phyloP scores from a whole-genome alignment of 1,139 yeast species.

The Groenewaldozyma auringiensis region DNA sequence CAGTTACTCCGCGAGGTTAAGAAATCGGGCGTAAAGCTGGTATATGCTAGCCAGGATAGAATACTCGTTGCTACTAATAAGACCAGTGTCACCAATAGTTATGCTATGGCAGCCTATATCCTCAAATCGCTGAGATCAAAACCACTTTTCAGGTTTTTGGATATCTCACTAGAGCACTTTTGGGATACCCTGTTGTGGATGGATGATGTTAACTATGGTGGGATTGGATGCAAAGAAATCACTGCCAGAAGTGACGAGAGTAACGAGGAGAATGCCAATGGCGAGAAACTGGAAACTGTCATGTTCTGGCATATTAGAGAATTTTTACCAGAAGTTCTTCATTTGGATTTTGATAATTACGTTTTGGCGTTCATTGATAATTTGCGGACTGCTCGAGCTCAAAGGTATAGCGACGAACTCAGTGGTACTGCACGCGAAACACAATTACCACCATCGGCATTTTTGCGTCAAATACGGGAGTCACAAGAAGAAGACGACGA shows the following conservation, averaged over 20 bases:
- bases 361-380: constrained; percentile 66
- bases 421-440: constrained; percentile 42
- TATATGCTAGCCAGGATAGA: constrained; percentile 76
- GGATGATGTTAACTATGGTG: constrained; percentile 87
- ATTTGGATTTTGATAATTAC: constrained; percentile 86
- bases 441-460: constrained; percentile 42
- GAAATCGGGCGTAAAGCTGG: constrained; percentile 66
- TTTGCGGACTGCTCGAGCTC: constrained; percentile 38
- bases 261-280: constrained; percentile 19
- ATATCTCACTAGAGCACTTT: constrained; percentile 62
- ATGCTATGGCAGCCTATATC: constrained; percentile 87
- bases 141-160: constrained; percentile 77
- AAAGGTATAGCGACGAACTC: constrained; percentile 1
- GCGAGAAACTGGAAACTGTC: constrained; percentile 48
- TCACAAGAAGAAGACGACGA: background rate
- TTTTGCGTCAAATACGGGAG: constrained; percentile 4
- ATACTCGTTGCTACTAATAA: constrained; percentile 69
- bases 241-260: background rate
- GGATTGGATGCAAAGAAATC: constrained; percentile 53
- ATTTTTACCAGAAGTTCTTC: constrained; percentile 67
- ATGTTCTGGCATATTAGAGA: constrained; percentile 77
- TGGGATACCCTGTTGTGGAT: constrained; percentile 95
- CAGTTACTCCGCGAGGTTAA: constrained; percentile 78
- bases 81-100: constrained; percentile 74
- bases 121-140: constrained; percentile 72